Evolutionary conservation across 2,329 filamentous ascomycete species (phyloP), one percentile per base, ranked within the genome.

Genomic region (Elsinoe fawcettii): DNA sequence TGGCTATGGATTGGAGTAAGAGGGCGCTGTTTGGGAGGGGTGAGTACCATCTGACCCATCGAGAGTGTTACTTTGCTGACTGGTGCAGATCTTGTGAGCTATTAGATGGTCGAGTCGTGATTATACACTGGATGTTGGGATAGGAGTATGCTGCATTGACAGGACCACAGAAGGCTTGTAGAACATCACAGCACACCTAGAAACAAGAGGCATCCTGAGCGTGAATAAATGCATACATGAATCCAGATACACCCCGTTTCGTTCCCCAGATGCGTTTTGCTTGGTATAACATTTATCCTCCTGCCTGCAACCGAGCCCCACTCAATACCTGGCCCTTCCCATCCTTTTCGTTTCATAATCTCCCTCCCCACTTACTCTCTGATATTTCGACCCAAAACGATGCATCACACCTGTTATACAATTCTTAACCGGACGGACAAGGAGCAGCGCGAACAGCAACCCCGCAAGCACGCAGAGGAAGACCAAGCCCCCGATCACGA

Each of bases 1-100:
- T 99, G 72, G 90, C 90, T 16, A 96, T 99, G 93, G 93, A 99
- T 71, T 99, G 93, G 93, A 85, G 84, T n/a, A 99, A 97, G 82
- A 81, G 95, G 69, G 88, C 90, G 11, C 73, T 99, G 20, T 99
- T 99, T 75, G 93, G 93, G 64, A 81, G 93, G 85, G 93, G 92
- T 96, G 74, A 76, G 85, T 77, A 39, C 32, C 2, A 11, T 34
- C 8, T 8, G n/a, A 18, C 14, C 32, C 2, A 11, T n/a, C 23
- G 22, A 36, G 16, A 25, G 22, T 16, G 27, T 11, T 27, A 41
- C n/a, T 11, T 23, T 54, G 37, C 53, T 55, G 53, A 55, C 53
- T 43, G 22, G 22, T 7, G 5, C n/a, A 55, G 53, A 55, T 55
- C 23, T 55, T 16, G 37, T 55, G 53, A 55, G 53, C 32, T 55